Percentiles rank a stretch among this genome's conserved stretches.
phyloP scores from a whole-genome alignment of 768 basidiomycete genomes.

The Suillus plorans region DNA sequence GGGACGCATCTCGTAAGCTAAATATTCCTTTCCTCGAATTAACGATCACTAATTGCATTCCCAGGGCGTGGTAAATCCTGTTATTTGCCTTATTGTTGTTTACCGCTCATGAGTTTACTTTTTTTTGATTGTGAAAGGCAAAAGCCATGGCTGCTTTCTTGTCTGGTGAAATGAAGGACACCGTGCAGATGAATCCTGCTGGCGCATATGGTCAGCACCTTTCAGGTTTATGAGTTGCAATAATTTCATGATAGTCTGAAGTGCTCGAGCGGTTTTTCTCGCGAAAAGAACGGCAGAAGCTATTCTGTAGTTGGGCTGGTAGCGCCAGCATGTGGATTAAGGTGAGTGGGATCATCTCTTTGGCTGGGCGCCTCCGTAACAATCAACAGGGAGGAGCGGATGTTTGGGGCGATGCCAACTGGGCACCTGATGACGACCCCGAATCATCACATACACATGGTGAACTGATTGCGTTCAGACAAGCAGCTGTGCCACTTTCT shows the following conservation, averaged over 20 bases:
- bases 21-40: slow-evolving; percentile 1
- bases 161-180: slow-evolving; percentile 95
- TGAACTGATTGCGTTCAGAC: slow-evolving; percentile 79
- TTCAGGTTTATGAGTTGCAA: neutral
- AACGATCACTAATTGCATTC: slow-evolving; percentile 3
- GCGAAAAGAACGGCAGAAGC: slow-evolving; percentile 77
- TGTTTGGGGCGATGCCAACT: slow-evolving; percentile 76
- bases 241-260: slow-evolving; percentile 23
- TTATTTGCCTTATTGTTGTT: neutral
- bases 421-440: slow-evolving; percentile 77
- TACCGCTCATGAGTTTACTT: neutral
- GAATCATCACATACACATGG: slow-evolving; percentile 67
- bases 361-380: neutral
- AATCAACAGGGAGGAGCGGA: slow-evolving; percentile 67
- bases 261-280: slow-evolving; percentile 91
- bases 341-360: slow-evolving; percentile 35
- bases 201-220: slow-evolving; percentile 63
- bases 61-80: slow-evolving; percentile 68
- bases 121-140: slow-evolving; percentile 46
- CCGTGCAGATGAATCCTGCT: slow-evolving; percentile 80
- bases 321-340: slow-evolving; percentile 94
- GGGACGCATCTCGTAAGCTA: slow-evolving; percentile 80
- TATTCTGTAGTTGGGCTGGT: slow-evolving; percentile 96
- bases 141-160: slow-evolving; percentile 96
- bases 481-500: slow-evolving; percentile 11